These are phyloP conservation scores for Oryza australiensis DNA, from an alignment of 176 grass and related monocot species.

Conservation along the genomic window DNA sequence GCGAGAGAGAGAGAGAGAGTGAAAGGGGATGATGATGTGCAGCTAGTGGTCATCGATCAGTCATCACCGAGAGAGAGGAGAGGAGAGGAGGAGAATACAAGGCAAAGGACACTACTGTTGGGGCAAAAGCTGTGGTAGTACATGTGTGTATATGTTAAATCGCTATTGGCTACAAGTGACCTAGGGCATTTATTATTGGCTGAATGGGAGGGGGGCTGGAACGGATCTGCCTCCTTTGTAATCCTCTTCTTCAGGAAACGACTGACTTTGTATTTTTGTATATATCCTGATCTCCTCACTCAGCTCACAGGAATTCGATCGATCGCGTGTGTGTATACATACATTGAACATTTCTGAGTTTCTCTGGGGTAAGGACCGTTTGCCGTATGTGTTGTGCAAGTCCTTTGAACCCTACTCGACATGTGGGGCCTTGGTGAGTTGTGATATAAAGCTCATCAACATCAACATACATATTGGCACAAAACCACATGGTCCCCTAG, in stretches of 20 bases:
- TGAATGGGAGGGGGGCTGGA: slow-evolving; percentile 15
- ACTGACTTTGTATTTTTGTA: slow-evolving; percentile 44
- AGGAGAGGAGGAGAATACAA: slow-evolving; percentile 25
- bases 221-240: slow-evolving; percentile 26
- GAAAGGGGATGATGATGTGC: too few relatives aligned
- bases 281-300: background rate
- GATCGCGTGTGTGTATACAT: background rate
- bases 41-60: background rate
- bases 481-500: background rate
- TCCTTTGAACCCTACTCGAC: slow-evolving; percentile 22
- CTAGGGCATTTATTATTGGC: slow-evolving; percentile 54
- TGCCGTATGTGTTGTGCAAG: background rate
- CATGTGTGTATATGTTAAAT: slow-evolving; percentile 30
- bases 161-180: slow-evolving; percentile 43
- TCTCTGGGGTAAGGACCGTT: background rate
- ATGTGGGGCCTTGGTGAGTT: slow-evolving; percentile 38
- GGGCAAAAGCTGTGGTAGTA: slow-evolving; percentile 6
- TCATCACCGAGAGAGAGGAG: background rate
- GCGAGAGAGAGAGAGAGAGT: background rate
- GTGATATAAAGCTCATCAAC: slow-evolving; percentile 3
- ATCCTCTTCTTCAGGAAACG: slow-evolving; percentile 52
- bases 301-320: slow-evolving; percentile 4
- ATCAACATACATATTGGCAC: background rate
- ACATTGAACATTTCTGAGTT: slow-evolving; percentile 9
- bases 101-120: slow-evolving; percentile 32